Percentiles rank a stretch among this genome's conserved stretches.
phyloP scores from a whole-genome alignment of 208 protist genomes.

The Acanthamoeba royreba region DNA sequence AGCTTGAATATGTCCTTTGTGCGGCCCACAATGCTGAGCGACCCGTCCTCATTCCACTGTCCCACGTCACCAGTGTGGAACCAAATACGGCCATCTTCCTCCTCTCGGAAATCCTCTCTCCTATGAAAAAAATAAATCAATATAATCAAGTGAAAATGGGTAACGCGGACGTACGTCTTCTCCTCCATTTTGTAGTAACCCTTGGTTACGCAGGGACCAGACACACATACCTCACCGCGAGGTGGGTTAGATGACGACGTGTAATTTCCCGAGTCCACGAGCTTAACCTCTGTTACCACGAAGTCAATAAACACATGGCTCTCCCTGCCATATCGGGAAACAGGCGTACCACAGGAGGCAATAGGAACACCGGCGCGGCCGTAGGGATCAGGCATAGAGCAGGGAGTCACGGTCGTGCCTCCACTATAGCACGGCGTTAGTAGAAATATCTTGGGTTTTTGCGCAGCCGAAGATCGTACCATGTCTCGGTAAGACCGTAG shows the following conservation, averaged over 20 bases:
- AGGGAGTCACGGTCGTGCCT: not conserved
- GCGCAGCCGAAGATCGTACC: not conserved
- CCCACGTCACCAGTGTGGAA: slow-evolving; percentile 88
- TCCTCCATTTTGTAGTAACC: slow-evolving; percentile 81
- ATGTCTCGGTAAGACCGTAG: slow-evolving; percentile 82
- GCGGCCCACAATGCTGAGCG: slow-evolving; percentile 84
- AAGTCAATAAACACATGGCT: not conserved
- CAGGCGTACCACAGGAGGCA: not conserved
- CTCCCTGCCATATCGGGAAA: not conserved
- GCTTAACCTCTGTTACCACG: slow-evolving; percentile 84
- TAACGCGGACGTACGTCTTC: slow-evolving; percentile 69
- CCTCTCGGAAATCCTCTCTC: slow-evolving; percentile 69
- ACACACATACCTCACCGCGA: slow-evolving; percentile 76
- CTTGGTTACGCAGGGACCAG: slow-evolving; percentile 73
- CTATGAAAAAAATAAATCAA: slow-evolving; percentile 41
- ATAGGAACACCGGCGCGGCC: not conserved
- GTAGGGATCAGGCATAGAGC: not conserved
- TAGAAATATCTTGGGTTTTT: too few species aligned
- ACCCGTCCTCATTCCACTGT: slow-evolving; percentile 61
- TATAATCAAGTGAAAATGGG: slow-evolving; percentile 75
- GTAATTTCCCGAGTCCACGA: slow-evolving; percentile 84
- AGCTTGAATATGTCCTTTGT: slow-evolving; percentile 91
- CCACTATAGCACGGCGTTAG: not conserved
- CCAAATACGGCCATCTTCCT: slow-evolving; percentile 83
- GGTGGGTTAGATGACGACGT: not conserved